A percentile compares a stretch with the other conserved stretches of the same genome.
These are phyloP conservation scores for Pseudoturritis turrita DNA, from an alignment of 345 rosid genomes.

Conservation along the genomic window DNA sequence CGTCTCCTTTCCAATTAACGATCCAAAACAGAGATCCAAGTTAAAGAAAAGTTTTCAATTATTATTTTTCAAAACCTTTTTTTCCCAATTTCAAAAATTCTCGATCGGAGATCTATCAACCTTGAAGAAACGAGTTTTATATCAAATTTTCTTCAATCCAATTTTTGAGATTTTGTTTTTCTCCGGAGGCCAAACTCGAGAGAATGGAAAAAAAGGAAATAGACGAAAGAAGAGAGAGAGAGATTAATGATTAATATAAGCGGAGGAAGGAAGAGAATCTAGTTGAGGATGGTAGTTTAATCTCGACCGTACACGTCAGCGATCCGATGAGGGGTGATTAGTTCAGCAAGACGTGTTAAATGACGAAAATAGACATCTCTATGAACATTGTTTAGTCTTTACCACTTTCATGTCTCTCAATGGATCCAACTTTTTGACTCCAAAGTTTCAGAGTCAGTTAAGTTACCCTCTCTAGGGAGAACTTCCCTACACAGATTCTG, in stretches of 20 bases:
- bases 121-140: neutral
- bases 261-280: slow-evolving; percentile 31
- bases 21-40: slow-evolving; percentile 18
- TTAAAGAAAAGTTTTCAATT: neutral
- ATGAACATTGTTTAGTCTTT: neutral
- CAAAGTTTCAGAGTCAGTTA: neutral
- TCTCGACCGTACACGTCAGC: slow-evolving; percentile 86
- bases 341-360: slow-evolving; percentile 17
- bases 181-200: slow-evolving; percentile 14
- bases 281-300: slow-evolving; percentile 26
- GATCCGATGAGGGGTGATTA: slow-evolving; percentile 28
- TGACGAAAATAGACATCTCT: neutral
- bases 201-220: neutral
- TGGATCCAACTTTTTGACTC: neutral
- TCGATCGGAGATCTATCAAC: slow-evolving; percentile 10
- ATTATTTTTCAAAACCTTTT: neutral
- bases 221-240: neutral
- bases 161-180: slow-evolving; percentile 5
- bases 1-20: neutral
- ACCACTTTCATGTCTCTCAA: neutral
- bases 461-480: neutral
- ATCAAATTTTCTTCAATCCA: slow-evolving; percentile 4
- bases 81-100: slow-evolving; percentile 18
- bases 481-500: neutral
- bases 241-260: neutral